These are phyloP conservation scores for Taphrina betulina DNA, from an alignment of 1,139 yeast genomes.

Conservation along the genomic window DNA sequence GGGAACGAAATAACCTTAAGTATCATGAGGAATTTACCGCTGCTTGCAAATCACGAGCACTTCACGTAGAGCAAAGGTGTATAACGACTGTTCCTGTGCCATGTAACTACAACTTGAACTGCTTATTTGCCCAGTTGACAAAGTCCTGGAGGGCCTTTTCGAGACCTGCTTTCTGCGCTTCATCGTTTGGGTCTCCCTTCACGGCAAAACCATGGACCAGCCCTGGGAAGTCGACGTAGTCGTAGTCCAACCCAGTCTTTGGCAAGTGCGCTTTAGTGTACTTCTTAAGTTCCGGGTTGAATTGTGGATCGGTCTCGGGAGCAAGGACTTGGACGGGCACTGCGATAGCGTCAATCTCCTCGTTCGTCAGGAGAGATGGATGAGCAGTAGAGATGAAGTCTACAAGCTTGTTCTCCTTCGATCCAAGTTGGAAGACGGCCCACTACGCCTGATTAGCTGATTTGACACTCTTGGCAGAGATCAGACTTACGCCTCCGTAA, in stretches of 20 bases:
- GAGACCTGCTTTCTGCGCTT: not conserved
- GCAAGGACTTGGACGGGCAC: not conserved
- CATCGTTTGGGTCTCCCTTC: conserved; percentile 8
- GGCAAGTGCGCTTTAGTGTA: not conserved
- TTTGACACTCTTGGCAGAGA: not conserved
- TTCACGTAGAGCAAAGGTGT: too few species aligned
- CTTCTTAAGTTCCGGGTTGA: not conserved
- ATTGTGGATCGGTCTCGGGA: conserved; percentile 4
- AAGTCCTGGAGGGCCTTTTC: conserved; percentile 7
- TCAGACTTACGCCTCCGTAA: conserved; percentile 2
- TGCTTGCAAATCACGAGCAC: too few species aligned
- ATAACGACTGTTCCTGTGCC: too few species aligned
- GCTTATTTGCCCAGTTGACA: not conserved
- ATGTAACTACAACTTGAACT: not conserved
- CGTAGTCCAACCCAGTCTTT: not conserved
- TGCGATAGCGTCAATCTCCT: not conserved
- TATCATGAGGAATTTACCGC: too few species aligned
- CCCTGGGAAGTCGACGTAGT: conserved; percentile 1
- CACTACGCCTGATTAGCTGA: not conserved
- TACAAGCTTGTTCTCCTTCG: not conserved
- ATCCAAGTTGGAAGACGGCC: conserved; percentile 1
- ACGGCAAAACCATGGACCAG: conserved; percentile 18
- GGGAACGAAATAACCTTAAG: too few species aligned
- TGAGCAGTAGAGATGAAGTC: conserved; percentile 3
- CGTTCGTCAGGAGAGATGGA: conserved; percentile 9